Evolutionary conservation across 2,329 filamentous ascomycete genomes (phyloP).

Genomic region (Aspergillaceae sp.): DNA sequence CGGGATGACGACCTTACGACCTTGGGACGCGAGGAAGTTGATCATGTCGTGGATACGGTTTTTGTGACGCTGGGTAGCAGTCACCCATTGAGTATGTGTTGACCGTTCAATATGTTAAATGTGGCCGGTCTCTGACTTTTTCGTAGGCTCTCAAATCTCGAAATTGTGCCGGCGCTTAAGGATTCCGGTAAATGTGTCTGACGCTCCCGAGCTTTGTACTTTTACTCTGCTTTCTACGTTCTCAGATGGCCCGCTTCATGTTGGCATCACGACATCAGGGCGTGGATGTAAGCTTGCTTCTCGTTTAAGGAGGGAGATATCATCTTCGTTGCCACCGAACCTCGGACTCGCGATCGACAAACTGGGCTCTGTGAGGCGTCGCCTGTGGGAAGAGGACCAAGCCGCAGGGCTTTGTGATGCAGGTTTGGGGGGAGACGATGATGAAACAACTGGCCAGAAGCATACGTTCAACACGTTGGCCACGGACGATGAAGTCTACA

Average conservation of each 20-base stretch:
- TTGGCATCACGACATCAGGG: slow-evolving; percentile 92
- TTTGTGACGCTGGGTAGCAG: slow-evolving; percentile 63
- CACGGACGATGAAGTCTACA: slow-evolving; percentile 61
- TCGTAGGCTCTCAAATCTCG: slow-evolving; percentile 58
- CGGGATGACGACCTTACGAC: slow-evolving; percentile 61
- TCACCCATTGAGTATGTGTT: slow-evolving; percentile 42
- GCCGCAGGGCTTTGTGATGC: slow-evolving; percentile 38
- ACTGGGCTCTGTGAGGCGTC: slow-evolving; percentile 62
- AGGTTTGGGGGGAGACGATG: slow-evolving; percentile 40
- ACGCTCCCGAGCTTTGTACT: slow-evolving; percentile 76
- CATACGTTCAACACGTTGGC: slow-evolving; percentile 79
- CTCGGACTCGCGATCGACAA: slow-evolving; percentile 70
- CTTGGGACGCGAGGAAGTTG: slow-evolving; percentile 72
- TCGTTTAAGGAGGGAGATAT: slow-evolving; percentile 79
- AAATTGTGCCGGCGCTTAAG: slow-evolving; percentile 66
- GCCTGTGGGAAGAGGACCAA: slow-evolving; percentile 67
- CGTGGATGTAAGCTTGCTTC: slow-evolving; percentile 89
- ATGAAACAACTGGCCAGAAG: slow-evolving; percentile 51
- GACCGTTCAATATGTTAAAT: neutral
- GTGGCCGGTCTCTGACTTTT: slow-evolving; percentile 15
- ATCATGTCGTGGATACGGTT: slow-evolving; percentile 74
- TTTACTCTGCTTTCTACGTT: slow-evolving; percentile 86
- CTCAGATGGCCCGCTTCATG: slow-evolving; percentile 81
- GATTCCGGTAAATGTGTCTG: slow-evolving; percentile 88
- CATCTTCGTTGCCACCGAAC: slow-evolving; percentile 63